These are phyloP conservation scores for Globisporangium spiculum DNA, from an alignment of 352 stramenopile species.

Conservation along the genomic window DNA sequence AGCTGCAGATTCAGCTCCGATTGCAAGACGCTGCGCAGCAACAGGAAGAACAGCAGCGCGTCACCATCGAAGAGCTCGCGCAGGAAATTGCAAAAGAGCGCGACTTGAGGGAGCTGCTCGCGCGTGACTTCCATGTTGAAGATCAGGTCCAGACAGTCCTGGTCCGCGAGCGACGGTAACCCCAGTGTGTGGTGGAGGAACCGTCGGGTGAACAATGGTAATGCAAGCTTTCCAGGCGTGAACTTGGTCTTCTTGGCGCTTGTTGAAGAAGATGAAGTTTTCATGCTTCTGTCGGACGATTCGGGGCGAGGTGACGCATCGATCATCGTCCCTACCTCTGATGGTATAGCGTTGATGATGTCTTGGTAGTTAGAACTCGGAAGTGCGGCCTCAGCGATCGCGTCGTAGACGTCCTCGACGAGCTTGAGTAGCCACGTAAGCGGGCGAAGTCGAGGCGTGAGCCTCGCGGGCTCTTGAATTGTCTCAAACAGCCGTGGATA, in stretches of 20 bases:
- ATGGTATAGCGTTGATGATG: not conserved
- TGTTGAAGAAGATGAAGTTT: not conserved
- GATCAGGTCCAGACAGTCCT: conserved; percentile 74
- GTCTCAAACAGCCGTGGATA: conserved; percentile 53
- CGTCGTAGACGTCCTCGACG: conserved; percentile 70
- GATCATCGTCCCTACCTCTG: not conserved
- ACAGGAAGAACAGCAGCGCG: conserved; percentile 59
- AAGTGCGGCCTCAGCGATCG: conserved; percentile 24
- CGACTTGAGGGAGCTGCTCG: conserved; percentile 44
- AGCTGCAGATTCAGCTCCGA: conserved; percentile 53
- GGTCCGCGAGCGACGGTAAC: conserved; percentile 49
- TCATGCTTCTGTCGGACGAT: not conserved
- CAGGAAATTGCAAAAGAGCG: conserved; percentile 61
- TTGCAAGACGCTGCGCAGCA: conserved; percentile 44
- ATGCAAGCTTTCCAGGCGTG: conserved; percentile 28
- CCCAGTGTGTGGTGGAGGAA: conserved; percentile 55
- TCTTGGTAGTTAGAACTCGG: not conserved
- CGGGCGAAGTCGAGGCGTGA: conserved; percentile 35
- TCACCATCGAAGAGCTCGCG: conserved; percentile 71
- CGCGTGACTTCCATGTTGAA: conserved; percentile 54
- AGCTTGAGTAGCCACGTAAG: conserved; percentile 64
- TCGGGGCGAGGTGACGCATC: conserved; percentile 8
- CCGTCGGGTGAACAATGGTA: conserved; percentile 56
- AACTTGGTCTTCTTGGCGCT: not conserved
- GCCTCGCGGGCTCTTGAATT: conserved; percentile 20